Evolutionary conservation across 2,329 filamentous ascomycete species (phyloP), one percentile per base, ranked within the genome.

Genomic region (Stemphylium vesicarium): DNA sequence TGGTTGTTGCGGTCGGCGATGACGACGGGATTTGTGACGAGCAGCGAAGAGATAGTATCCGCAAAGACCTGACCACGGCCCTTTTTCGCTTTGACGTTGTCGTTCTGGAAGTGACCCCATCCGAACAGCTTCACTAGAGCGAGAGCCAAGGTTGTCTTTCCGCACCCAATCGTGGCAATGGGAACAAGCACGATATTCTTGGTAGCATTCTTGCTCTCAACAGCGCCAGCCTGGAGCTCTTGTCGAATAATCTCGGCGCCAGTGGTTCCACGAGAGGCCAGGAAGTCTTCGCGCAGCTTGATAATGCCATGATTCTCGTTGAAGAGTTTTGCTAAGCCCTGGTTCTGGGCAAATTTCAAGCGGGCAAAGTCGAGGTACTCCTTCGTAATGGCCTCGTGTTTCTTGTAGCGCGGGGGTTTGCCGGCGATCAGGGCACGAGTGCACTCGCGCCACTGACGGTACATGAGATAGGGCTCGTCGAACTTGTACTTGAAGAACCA

Each of bases 401-500:
- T 98, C 79, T 87, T 93, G 79, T 85, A 90, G 62, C 84, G 89
- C 10, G 93, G 91, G 35, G 85, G 78, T 65, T 85, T 89, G 12
- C 89, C 89, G 1, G 83, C 71, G 63, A 99, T 97, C 53, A 98
- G 77, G 4, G 91, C 85, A 75, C 96, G 98, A 37, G 95, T 99
- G 73, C 91, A 96, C 78, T 99, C 95, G 59, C 95, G 88, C 95
- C 95, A 99, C 79, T 99, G 95, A 20, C 95, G 88, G 78, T 98
- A 99, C 92, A 99, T 96, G 57, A 99, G 80, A 73, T 99, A 99
- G 0, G 95, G 95, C 78, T 99, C 95, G 71, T 99, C 95, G 57
- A 99, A 99, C 79, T 99, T 99, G 85, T 93, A 99, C 78, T 99
- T 99, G 87, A 99, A 99, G 78, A 99, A 99, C 95, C 95, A 99